Evolutionary conservation across 306 rosid genomes (phyloP), one percentile per base, ranked within the genome.

Genomic region (Lablab purpureus): DNA sequence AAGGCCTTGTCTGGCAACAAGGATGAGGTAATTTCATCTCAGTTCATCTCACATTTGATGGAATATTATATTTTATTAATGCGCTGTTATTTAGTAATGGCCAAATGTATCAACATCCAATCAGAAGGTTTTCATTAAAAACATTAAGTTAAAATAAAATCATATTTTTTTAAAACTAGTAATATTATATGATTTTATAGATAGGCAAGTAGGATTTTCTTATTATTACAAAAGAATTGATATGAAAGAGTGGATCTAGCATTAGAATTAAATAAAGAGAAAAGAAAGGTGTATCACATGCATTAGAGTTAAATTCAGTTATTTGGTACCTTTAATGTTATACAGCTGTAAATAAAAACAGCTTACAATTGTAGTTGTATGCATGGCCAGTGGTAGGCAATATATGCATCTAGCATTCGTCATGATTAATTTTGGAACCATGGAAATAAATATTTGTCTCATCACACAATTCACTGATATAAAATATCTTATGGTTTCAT

Each of bases 1-100:
- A 84, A 76, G 73, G 98, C 98, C 27, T 85, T 93, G 86, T 67
- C 84, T 64, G 97, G 97, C 75, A 75, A 84, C 1, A 93, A 90
- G 95, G 91, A 93, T 62, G 92, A 82, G 94, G 98, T 93, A 84
- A 60, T 19, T 40, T 15, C 17, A 37, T 81, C 30, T 21, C 10
- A 17, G 17, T 71, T 34, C 47, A 14, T 60, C 50, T 59, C 40
- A 56, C 75, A 10, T 11, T 80, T 21, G 32, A 56, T 49, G 37
- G 13, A 13, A 50, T 37, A 34, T 30, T 58, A 50, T 36, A 19
- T 21, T 58, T 58, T 75, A 10, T 32, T 64, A 65, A 8, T n/a
- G 46, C 30, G 1, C 41, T 28, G 67, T 30, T 28, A 51, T 65
- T 41, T 15, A 65, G 36, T 23, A n/a, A 30, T 51, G 54, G 65